Evolutionary conservation across 1,284 basidiomycete species (phyloP), one percentile per base, ranked within the genome.

Genomic region (Cryptococcus sp.): DNA sequence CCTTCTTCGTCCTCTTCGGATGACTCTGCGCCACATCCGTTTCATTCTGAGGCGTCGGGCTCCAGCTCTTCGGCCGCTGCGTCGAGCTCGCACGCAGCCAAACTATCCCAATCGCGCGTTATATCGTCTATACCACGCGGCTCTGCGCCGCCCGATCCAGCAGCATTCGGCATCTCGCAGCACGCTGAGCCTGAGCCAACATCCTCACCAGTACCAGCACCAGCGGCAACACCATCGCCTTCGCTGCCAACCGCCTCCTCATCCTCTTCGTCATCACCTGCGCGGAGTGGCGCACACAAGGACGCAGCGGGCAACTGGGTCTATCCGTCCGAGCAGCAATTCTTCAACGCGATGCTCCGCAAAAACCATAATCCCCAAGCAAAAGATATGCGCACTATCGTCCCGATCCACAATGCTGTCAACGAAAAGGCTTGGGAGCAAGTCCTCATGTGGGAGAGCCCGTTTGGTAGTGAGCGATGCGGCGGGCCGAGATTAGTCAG

Each of bases 361-460:
- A 99, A 99, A 80, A 86, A 96, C 72, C 90, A 95, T 75, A 85
- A 88, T 59, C 72, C 81, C 47, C 83, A 87, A 19, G 85, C 88
- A 17, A 74, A 83, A 20, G 95, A 98, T 79, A 98, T 99, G 94
- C 86, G 85, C 70, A 90, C 92, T 22, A 88, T 99, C 67, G 93
- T 99, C 7, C 95, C 95, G 7, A 99, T 99, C 58, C 95, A 99
- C 79, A 99, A 99, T 73, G 95, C 95, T 35, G 96, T 99, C 60
- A 99, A 99, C 73, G 96, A 99, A 79, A 87, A 90, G 60, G 92
- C 94, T 3, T 99, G 95, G 95, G 80, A 82, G 50, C 88, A 96
- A 77, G 85, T 99, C 50, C 78, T 93, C 73, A 85, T 85, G 62
- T 99, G 95, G 95, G 95, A 99, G 78, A 78, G 80, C 10, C 86